Base-by-base conservation (phyloP, 2,329 filamentous ascomycete species). In the Fusarium luffae region DNA sequence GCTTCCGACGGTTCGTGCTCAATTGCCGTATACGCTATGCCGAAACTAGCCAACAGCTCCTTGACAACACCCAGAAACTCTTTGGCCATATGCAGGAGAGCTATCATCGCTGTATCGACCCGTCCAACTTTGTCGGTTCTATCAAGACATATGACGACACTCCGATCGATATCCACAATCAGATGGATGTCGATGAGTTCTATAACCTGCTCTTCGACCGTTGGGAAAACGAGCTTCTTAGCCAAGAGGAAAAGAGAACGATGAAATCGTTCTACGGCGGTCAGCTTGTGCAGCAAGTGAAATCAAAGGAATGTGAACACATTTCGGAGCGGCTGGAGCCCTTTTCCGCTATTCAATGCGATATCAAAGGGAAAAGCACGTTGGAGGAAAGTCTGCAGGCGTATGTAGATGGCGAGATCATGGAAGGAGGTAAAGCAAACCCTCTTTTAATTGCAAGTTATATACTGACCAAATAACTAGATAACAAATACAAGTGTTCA, bases 171-270 rank as follows among this genome's bases (percentile, higher is more conserved):
- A 90, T 97, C 27, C 89, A 90, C 59, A 89, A 92, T 63, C 96
- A 99, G 79, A 98, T 99, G 93, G 96, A 99, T 77, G 96, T 98
- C 7, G 96, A 98, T 73, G 94, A 98, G 77, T 99, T 98, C 77
- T 98, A 97, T 82, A 97, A 96, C 75, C 86, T 97, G 7, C 86
- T 99, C 0, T 96, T 98, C 74, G 94, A 97, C 78, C 89, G 94
- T 27, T 94, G 94, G 88, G 97, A 99, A 77, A 88, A 89, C 11
- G 93, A 97, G 75, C 89, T 98, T 69, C 79, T 86, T 19, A 86
- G 87, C 12, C 80, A 84, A 3, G 85, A 89, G n/a, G 88, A 89
- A 34, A 97, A 93, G 79, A 89, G 88, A 68, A 82, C 81, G 23
- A 91, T 99, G 69, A 88, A 92, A 51, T 90, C 90, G 0, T 96